These are phyloP conservation scores for Solanum habrochaites DNA, from an alignment of 257 asterid species.

Conservation along the genomic window DNA sequence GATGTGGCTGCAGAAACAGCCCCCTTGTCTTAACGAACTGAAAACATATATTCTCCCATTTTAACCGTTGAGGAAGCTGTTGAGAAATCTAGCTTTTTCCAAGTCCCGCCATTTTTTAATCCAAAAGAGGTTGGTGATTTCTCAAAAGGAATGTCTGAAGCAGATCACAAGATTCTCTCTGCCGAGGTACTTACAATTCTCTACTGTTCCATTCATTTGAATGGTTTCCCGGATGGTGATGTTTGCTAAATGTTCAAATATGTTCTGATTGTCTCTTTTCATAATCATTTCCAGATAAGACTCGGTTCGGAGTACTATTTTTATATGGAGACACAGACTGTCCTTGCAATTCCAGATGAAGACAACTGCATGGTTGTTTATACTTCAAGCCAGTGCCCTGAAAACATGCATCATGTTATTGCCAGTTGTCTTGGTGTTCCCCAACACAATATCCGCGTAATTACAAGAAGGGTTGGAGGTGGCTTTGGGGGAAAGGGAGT, in stretches of 20 bases:
- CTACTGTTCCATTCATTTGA: background rate
- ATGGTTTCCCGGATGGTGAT: background rate
- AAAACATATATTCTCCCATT: slow-evolving; percentile 45
- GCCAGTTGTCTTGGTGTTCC: slow-evolving; percentile 70
- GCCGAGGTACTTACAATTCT: slow-evolving; percentile 31
- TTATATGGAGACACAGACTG: slow-evolving; percentile 68
- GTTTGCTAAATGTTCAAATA: background rate
- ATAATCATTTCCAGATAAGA: slow-evolving; percentile 31
- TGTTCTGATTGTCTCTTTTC: background rate
- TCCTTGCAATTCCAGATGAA: slow-evolving; percentile 74
- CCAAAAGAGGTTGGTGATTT: slow-evolving; percentile 51
- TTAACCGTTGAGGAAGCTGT: slow-evolving; percentile 66
- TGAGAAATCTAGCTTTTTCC: slow-evolving; percentile 37
- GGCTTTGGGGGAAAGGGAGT: background rate
- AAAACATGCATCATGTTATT: slow-evolving; percentile 33
- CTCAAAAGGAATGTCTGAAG: slow-evolving; percentile 65
- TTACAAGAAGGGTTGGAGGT: background rate
- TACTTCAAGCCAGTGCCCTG: slow-evolving; percentile 55
- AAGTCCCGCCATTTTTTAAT: slow-evolving; percentile 24
- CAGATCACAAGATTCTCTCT: slow-evolving; percentile 52
- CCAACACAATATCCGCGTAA: slow-evolving; percentile 31
- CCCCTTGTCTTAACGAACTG: slow-evolving; percentile 34
- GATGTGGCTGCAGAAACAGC: slow-evolving; percentile 45
- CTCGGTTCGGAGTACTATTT: slow-evolving; percentile 59
- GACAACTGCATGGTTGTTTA: slow-evolving; percentile 73